phyloP scores from a whole-genome alignment of 2,329 filamentous ascomycete species.

The Exophiala calicioides region DNA sequence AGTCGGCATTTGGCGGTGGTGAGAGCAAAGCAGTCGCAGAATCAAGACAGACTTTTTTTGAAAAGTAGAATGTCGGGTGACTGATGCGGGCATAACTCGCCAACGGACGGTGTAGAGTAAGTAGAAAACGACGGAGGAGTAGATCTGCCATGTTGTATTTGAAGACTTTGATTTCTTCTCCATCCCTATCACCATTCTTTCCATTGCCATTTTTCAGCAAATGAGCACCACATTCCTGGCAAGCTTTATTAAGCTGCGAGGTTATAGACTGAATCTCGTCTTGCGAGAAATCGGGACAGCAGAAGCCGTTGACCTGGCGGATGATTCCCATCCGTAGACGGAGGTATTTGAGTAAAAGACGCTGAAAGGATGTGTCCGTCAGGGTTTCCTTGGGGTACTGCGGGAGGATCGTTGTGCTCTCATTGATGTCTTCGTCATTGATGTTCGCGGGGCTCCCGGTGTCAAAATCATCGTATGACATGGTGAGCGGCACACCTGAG shows the following conservation, averaged over 20 bases:
- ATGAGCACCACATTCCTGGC: slow-evolving; percentile 31
- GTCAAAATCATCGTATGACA: slow-evolving; percentile 38
- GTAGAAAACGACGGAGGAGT: slow-evolving; percentile 56
- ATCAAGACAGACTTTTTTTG: slow-evolving; percentile 41
- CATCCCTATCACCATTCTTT: no score
- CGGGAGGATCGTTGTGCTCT: slow-evolving; percentile 20
- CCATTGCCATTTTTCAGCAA: slow-evolving; percentile 17
- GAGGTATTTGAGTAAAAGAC: slow-evolving; percentile 25
- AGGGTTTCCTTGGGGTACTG: slow-evolving; percentile 17
- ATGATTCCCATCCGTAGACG: slow-evolving; percentile 26
- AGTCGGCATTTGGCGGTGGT: slow-evolving; percentile 31
- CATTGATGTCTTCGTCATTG: slow-evolving; percentile 37
- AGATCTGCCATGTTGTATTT: slow-evolving; percentile 55
- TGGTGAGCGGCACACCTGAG: slow-evolving; percentile 35
- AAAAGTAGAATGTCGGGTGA: slow-evolving; percentile 41
- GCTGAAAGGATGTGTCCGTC: slow-evolving; percentile 33
- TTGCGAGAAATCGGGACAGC: slow-evolving; percentile 36
- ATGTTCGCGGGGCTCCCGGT: slow-evolving; percentile 41
- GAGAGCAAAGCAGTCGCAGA: slow-evolving; percentile 39
- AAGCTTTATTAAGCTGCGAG: slow-evolving; percentile 32
- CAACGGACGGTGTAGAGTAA: slow-evolving; percentile 53
- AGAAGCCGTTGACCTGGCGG: slow-evolving; percentile 37
- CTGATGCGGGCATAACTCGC: slow-evolving; percentile 37
- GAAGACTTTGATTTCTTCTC: slow-evolving; percentile 37
- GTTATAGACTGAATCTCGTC: slow-evolving; percentile 34